Evolutionary conservation across 2,329 filamentous ascomycete genomes (phyloP).

Genomic region (Paracorniculantispora psalliotae): DNA sequence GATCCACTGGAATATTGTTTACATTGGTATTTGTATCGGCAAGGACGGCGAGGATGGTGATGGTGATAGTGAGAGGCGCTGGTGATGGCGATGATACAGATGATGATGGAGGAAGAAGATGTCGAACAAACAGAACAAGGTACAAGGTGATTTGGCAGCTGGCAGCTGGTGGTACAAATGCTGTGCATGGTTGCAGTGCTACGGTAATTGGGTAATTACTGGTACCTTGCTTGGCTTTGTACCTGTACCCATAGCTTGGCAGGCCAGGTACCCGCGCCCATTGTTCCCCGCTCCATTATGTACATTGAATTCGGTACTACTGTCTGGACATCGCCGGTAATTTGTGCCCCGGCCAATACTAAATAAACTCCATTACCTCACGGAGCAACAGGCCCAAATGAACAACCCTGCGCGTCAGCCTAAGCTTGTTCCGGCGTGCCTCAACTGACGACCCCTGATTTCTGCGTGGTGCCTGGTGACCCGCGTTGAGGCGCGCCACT

Average conservation of each 20-base stretch:
- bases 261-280: background rate
- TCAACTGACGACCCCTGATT: slow-evolving; percentile 12
- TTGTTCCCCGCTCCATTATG: background rate
- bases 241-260: background rate
- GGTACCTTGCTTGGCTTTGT: background rate
- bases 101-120: background rate
- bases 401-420: slow-evolving; percentile 7
- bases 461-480: background rate
- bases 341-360: slow-evolving; percentile 3
- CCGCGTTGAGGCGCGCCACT: slow-evolving; percentile 8
- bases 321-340: no score
- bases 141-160: background rate
- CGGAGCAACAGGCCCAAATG: background rate
- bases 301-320: no score
- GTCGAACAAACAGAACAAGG: background rate
- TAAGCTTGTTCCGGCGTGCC: background rate
- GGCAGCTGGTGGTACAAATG: background rate
- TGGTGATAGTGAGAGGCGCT: background rate
- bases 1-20: background rate
- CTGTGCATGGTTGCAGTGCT: background rate
- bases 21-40: background rate
- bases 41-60: background rate
- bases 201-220: no score
- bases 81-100: background rate
- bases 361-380: background rate